Evolutionary conservation across 1,139 yeast genomes (phyloP), one percentile per base, ranked within the genome.

Genomic region (Debaryomyces sp.): DNA sequence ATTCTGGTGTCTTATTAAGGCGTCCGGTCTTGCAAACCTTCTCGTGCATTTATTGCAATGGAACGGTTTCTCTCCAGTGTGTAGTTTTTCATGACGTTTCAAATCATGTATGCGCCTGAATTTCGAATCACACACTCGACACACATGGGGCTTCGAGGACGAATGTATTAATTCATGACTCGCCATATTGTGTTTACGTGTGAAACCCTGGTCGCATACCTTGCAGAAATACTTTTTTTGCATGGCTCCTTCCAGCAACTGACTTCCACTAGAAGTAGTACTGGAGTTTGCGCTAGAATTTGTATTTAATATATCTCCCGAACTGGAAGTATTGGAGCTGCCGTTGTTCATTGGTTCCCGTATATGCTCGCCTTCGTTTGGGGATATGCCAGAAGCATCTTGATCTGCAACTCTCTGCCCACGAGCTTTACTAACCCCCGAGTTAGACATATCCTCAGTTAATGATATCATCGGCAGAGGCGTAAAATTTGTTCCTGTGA

Each of bases 41-140:
- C 89, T 74, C 12, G 81, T 80, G 65, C 96, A 89, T 47, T 71
- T 70, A 8, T 67, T 70, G 64, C 96, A 88, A 30, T 65, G 67
- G 61, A 71, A 85, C 1, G 94, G 92, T 62, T 81, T 84, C 56
- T 83, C 90, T 35, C 94, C 94, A 0, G 91, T 81, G 60, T 89
- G 96, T 33, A 85, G 72, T 62, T 85, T 85, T 54, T 81, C 81
- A 60, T 89, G 96, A 41, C 96, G 74, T 60, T 84, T 86, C 56
- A 88, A 73, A 63, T 89, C 96, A 62, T 88, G 94, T 34, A 83
- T 78, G 38, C 96, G 73, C 51, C 95, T 76, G 62, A 89, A 89
- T 56, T 76, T 78, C 44, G 80, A 70, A 49, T 77, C 71, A 59
- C 96, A 89, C 15, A 79, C 77, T n/a, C 77, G 58, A 64, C 96